These are phyloP conservation scores for Saprolegnia parasitica DNA, from an alignment of 352 stramenopile species.

Conservation along the genomic window DNA sequence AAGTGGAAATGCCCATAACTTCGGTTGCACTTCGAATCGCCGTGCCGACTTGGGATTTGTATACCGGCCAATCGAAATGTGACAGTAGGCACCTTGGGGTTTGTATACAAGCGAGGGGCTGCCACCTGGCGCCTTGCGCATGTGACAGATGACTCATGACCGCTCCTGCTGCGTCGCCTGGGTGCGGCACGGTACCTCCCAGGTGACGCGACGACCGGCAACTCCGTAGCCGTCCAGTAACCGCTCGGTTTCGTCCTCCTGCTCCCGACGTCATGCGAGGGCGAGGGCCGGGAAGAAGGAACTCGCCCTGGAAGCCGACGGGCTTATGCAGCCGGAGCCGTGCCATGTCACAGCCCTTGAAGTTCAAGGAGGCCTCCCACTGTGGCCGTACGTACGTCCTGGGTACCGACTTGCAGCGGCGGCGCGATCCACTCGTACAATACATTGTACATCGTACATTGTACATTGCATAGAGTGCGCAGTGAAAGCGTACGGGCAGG, in stretches of 20 bases:
- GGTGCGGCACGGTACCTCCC: too few relatives aligned
- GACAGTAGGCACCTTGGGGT: not conserved
- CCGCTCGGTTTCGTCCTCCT: too few relatives aligned
- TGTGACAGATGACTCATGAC: constrained; percentile 10
- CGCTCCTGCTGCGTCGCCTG: not conserved
- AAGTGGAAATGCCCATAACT: constrained; percentile 26
- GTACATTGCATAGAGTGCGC: not conserved
- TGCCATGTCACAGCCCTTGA: constrained; percentile 19
- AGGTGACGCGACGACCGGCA: too few relatives aligned
- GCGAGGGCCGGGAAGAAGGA: too few relatives aligned
- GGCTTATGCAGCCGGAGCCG: too few relatives aligned
- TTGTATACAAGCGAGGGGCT: not conserved
- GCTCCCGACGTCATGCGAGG: too few relatives aligned
- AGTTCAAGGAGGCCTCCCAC: constrained; percentile 13
- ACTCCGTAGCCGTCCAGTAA: too few relatives aligned
- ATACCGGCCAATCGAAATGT: not conserved
- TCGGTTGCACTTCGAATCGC: constrained; percentile 9
- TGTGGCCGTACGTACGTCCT: not conserved
- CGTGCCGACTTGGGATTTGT: constrained; percentile 1
- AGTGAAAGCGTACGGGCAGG: constrained; percentile 3
- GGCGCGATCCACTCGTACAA: not conserved
- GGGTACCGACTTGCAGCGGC: too few relatives aligned
- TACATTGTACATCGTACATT: not conserved
- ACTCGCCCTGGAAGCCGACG: too few relatives aligned
- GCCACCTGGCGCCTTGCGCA: not conserved